Percentiles rank a stretch among this genome's conserved stretches.
These are phyloP conservation scores for Acanthamoeba culbertsoni DNA, from an alignment of 208 protist species.

Conservation along the genomic window DNA sequence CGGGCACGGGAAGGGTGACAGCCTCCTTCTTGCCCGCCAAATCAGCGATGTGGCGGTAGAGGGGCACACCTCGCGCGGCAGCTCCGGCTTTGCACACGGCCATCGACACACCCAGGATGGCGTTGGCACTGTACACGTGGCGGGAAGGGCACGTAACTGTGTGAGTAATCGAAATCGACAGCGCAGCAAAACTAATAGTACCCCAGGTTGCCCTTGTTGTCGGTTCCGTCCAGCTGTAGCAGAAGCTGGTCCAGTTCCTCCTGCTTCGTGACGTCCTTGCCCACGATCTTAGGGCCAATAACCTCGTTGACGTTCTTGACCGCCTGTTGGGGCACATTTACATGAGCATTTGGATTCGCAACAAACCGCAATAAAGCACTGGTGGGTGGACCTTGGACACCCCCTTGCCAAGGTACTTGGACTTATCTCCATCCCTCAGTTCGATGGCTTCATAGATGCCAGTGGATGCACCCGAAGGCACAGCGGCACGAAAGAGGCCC, in stretches of 20 bases:
- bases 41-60: conserved; percentile 96
- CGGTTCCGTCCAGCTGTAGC: conserved; percentile 95
- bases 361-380: too few species aligned
- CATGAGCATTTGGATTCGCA: too few species aligned
- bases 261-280: conserved; percentile 91
- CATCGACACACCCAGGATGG: conserved; percentile 98
- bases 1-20: conserved; percentile 82
- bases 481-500: conserved; percentile 94
- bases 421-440: conserved; percentile 95
- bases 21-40: conserved; percentile 89
- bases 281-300: conserved; percentile 92
- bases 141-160: not conserved
- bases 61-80: conserved; percentile 85
- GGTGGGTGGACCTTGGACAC: conserved; percentile 83
- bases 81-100: conserved; percentile 96
- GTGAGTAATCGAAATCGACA: not conserved
- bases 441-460: conserved; percentile 97
- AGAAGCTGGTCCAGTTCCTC: conserved; percentile 93
- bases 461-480: conserved; percentile 98
- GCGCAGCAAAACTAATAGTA: not conserved
- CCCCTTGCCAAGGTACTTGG: conserved; percentile 95
- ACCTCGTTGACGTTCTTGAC: conserved; percentile 96
- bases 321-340: conserved; percentile 89
- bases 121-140: conserved; percentile 93
- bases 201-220: conserved; percentile 93